phyloP scores from a whole-genome alignment of 2,329 filamentous ascomycete species.

The Penicillium sp. region DNA sequence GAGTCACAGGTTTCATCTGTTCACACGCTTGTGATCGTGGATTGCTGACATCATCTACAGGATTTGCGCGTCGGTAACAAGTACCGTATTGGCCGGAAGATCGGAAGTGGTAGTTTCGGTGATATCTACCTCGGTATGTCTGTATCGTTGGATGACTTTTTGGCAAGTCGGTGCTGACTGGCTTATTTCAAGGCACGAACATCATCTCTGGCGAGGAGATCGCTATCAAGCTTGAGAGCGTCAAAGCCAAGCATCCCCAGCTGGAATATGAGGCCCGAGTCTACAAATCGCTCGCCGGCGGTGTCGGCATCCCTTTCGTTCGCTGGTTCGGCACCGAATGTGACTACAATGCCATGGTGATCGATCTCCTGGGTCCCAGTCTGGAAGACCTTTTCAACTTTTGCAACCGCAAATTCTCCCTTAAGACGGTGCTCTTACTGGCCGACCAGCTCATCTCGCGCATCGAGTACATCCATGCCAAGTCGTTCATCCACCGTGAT shows the following conservation, averaged over 20 bases:
- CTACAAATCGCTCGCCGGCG: slow-evolving; percentile 77
- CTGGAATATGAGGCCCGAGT: slow-evolving; percentile 98
- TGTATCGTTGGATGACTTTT: neutral
- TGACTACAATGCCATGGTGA: slow-evolving; percentile 99
- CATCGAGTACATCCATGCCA: slow-evolving; percentile 99
- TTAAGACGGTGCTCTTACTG: slow-evolving; percentile 94
- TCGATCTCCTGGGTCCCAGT: slow-evolving; percentile 90
- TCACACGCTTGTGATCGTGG: neutral
- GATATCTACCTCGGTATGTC: slow-evolving; percentile 82
- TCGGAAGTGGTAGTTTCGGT: slow-evolving; percentile 94
- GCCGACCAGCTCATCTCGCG: slow-evolving; percentile 98
- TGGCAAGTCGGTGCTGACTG: slow-evolving; percentile 5
- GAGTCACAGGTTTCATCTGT: no score
- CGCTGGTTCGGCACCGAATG: slow-evolving; percentile 99
- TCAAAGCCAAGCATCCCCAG: slow-evolving; percentile 99
- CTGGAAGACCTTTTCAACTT: slow-evolving; percentile 99
- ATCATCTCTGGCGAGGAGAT: slow-evolving; percentile 99
- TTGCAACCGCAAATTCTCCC: slow-evolving; percentile 98
- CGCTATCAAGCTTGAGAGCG: slow-evolving; percentile 98
- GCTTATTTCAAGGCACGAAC: slow-evolving; percentile 68
- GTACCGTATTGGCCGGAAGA: slow-evolving; percentile 99
- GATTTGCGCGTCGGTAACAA: slow-evolving; percentile 99
- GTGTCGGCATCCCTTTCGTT: slow-evolving; percentile 96
- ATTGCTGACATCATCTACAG: slow-evolving; percentile 47
- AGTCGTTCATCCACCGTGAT: slow-evolving; percentile 98